These are phyloP conservation scores for Vitis amurensis DNA, from an alignment of 164 flowering plant species.

Conservation along the genomic window DNA sequence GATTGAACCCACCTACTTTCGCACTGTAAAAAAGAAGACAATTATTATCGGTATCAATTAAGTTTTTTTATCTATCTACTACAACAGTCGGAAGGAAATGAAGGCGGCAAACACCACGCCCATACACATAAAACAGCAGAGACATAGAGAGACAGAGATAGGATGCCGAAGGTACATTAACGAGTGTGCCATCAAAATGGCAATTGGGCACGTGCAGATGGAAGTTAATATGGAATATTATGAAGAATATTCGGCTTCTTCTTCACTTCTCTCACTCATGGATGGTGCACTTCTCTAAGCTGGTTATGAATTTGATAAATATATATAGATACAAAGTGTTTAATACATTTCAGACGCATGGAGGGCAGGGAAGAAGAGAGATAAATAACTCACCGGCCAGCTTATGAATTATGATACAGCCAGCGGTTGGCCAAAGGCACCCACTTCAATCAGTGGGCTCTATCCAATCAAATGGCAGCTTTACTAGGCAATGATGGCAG, in stretches of 20 bases:
- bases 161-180: not conserved
- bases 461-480: no score
- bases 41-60: not conserved
- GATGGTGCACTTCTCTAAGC: conserved; percentile 18
- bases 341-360: no score
- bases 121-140: not conserved
- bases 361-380: no score
- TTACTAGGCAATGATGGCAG: no score
- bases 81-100: not conserved
- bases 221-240: not conserved
- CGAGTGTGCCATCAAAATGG: conserved; percentile 1
- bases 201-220: not conserved
- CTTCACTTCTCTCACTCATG: not conserved
- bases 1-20: conserved; percentile 10
- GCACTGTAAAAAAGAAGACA: not conserved
- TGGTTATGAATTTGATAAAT: conserved; percentile 3
- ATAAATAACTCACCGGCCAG: no score
- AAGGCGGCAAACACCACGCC: not conserved
- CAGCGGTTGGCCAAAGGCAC: no score
- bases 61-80: not conserved
- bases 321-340: no score
- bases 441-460: no score
- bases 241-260: not conserved
- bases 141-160: not conserved
- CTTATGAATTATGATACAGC: no score